These are phyloP conservation scores for Eutrema japonicum DNA, from an alignment of 345 rosid genomes.

Conservation along the genomic window DNA sequence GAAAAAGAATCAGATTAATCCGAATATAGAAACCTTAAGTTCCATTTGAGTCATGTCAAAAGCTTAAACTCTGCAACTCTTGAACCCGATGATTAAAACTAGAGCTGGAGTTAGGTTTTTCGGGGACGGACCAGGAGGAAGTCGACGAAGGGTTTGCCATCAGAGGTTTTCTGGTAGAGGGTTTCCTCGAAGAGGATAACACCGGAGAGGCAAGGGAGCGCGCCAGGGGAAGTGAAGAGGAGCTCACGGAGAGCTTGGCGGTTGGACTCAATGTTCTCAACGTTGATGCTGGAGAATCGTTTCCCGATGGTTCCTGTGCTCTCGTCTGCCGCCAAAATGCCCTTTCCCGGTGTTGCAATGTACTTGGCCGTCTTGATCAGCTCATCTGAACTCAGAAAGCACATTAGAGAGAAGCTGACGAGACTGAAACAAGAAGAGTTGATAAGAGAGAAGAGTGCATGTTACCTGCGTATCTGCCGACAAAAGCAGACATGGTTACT, in stretches of 20 bases:
- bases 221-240: slow-evolving; percentile 78
- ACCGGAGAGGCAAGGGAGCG: slow-evolving; percentile 81
- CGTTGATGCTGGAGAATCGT: slow-evolving; percentile 86
- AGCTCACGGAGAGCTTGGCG: slow-evolving; percentile 95
- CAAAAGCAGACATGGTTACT: slow-evolving; percentile 80
- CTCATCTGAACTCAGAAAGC: slow-evolving; percentile 61
- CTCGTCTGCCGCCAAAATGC: slow-evolving; percentile 94
- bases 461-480: slow-evolving; percentile 86
- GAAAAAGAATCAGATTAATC: not conserved
- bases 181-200: slow-evolving; percentile 97
- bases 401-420: slow-evolving; percentile 29
- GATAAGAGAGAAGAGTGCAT: not conserved
- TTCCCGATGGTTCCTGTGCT: slow-evolving; percentile 98
- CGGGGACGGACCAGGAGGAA: slow-evolving; percentile 53
- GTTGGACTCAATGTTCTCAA: slow-evolving; percentile 90
- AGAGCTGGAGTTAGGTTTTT: slow-evolving; percentile 10
- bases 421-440: slow-evolving; percentile 5
- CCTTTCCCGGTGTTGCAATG: slow-evolving; percentile 95
- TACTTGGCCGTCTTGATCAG: slow-evolving; percentile 86
- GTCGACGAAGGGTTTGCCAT: slow-evolving; percentile 82
- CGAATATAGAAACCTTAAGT: not conserved
- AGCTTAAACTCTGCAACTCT: slow-evolving; percentile 18
- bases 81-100: slow-evolving; percentile 1
- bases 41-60: slow-evolving; percentile 26
- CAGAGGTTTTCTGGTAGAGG: slow-evolving; percentile 79